Conservation (phyloP, 2,329 filamentous ascomycete genomes). For the Cryoendolithus antarcticus region DNA sequence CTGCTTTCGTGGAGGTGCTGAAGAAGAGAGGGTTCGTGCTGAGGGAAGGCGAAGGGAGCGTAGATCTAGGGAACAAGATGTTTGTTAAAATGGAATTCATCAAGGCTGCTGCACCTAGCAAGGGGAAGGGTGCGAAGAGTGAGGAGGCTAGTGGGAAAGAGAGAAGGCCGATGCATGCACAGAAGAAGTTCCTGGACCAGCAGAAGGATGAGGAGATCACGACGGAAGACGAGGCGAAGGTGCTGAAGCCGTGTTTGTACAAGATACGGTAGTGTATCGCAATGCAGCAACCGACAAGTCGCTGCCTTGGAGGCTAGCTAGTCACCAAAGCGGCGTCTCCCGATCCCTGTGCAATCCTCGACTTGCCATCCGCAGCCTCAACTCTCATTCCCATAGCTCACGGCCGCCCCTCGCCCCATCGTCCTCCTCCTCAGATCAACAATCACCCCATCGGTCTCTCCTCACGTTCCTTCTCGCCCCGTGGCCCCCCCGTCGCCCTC, state of each 20-base stretch:
- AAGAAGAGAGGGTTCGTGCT: constrained; percentile 73
- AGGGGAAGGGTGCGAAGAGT: constrained; percentile 51
- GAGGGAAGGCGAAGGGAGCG: constrained; percentile 48
- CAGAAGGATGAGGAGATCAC: constrained; percentile 39
- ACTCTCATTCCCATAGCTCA: too few relatives aligned
- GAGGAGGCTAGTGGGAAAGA: constrained; percentile 24
- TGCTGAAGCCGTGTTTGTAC: constrained; percentile 95
- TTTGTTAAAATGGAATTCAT: constrained; percentile 95
- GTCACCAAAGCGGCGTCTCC: too few relatives aligned
- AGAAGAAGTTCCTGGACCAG: constrained; percentile 48
- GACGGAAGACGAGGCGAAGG: constrained; percentile 51
- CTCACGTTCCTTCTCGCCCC: too few relatives aligned
- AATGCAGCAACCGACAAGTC: too few relatives aligned
- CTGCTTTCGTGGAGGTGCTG: constrained; percentile 74
- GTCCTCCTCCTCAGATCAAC: too few relatives aligned
- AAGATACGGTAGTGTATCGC: constrained; percentile 56
- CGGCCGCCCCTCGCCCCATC: too few relatives aligned
- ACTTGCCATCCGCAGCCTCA: too few relatives aligned
- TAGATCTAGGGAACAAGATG: constrained; percentile 91
- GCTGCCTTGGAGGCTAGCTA: too few relatives aligned
- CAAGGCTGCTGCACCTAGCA: constrained; percentile 63
- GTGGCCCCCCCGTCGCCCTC: too few relatives aligned
- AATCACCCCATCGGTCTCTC: too few relatives aligned
- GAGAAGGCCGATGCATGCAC: constrained; percentile 18
- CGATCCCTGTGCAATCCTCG: too few relatives aligned